Evolutionary conservation across 768 basidiomycete species (phyloP), one percentile per base, ranked within the genome.

Genomic region (Erythrobasidium yunnanense): DNA sequence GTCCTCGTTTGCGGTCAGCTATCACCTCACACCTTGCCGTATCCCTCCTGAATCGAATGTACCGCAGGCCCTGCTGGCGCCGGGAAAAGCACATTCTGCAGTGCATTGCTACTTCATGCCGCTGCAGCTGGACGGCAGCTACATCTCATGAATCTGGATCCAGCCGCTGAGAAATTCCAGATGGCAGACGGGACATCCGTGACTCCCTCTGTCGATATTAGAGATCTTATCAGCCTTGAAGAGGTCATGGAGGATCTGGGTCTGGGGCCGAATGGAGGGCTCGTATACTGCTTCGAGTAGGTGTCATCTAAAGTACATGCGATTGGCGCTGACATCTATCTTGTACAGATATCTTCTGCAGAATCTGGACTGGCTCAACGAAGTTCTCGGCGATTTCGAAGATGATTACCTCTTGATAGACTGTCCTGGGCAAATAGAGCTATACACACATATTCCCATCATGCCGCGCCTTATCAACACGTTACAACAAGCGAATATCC

Each of bases 271-370:
- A 99, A 99, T 72, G 95, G 95, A 8, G 95, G 92, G 2, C 80
- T 99, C 56, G 84, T 99, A 65, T 96, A 96, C 75, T 97, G 95
- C 79, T 99, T 99, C 77, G 95, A 99, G 95, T 97, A 82, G 85
- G 90, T 73, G n/a, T n/a, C n/a, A n/a, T n/a, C n/a, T n/a, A n/a
- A n/a, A n/a, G n/a, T n/a, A n/a, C n/a, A n/a, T n/a, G n/a, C n/a
- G n/a, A n/a, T n/a, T n/a, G n/a, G n/a, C n/a, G n/a, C n/a, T n/a
- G n/a, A n/a, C n/a, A n/a, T n/a, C n/a, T n/a, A n/a, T n/a, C n/a
- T n/a, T n/a, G n/a, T n/a, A n/a, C 70, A 99, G 95, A 76, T 97
- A 97, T 80, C 81, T 99, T 58, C 77, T 95, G 70, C 84, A 97
- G 75, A 95, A 99, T 73, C 87, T 99, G 79, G 95, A 97, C 76